phyloP scores from a whole-genome alignment of 441 rosid species.

The Geranium incanum region DNA sequence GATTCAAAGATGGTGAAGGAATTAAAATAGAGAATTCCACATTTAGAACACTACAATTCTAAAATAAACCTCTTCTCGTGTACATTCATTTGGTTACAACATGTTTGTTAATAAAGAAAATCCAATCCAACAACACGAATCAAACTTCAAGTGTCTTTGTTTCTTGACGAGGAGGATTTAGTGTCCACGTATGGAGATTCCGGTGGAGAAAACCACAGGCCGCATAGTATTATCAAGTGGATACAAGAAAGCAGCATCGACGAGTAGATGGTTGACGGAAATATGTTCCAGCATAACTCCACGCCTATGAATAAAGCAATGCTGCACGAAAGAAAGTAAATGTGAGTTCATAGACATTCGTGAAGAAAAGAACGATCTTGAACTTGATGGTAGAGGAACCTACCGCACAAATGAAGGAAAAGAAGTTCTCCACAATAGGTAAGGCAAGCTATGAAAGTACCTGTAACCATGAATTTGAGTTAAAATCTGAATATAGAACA shows the following conservation, averaged over 20 bases:
- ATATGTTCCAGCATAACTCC: constrained; percentile 86
- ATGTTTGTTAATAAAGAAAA: too few species aligned
- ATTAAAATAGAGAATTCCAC: too few species aligned
- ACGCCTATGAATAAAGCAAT: constrained; percentile 52
- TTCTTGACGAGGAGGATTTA: constrained; percentile 20
- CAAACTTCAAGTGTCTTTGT: constrained; percentile 30
- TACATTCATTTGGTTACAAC: too few species aligned
- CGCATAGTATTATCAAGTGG: constrained; percentile 54
- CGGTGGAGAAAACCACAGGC: constrained; percentile 56
- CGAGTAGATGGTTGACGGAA: constrained; percentile 62
- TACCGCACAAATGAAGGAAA: constrained; percentile 72
- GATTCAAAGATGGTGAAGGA: too few species aligned
- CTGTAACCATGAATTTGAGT: constrained; percentile 30
- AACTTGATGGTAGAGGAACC: neutral
- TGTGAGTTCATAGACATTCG: neutral
- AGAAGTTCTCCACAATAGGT: constrained; percentile 63
- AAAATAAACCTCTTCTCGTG: too few species aligned
- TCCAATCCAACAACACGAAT: too few species aligned
- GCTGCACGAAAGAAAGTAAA: constrained; percentile 28
- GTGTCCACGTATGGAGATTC: constrained; percentile 43
- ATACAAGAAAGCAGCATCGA: constrained; percentile 55
- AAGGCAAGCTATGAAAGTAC: constrained; percentile 84
- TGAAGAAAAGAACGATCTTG: too few species aligned
- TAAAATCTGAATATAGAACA: neutral
- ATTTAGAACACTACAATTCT: too few species aligned